phyloP scores from a whole-genome alignment of 805 yeast species.

The Wickerhamiella sergipiensis region DNA sequence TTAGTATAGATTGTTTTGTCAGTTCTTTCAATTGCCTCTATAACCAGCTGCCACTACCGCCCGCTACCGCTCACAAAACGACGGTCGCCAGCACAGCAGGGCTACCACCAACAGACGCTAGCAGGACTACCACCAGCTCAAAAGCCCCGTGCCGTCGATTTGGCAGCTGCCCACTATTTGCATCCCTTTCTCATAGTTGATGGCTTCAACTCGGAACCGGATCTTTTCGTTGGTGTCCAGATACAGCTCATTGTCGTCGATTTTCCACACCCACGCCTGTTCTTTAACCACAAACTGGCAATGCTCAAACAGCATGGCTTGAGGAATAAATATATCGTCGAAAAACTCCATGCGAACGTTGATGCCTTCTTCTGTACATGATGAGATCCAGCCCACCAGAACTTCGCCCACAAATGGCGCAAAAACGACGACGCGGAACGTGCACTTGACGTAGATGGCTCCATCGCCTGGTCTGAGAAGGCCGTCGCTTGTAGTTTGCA shows the following conservation, averaged over 20 bases:
- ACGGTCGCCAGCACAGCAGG: too few species aligned
- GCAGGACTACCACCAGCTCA: constrained; percentile 82
- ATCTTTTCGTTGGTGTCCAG: constrained; percentile 85
- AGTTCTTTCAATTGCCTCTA: too few species aligned
- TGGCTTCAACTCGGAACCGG: constrained; percentile 82
- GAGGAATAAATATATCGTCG: constrained; percentile 84
- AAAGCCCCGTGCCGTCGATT: constrained; percentile 92
- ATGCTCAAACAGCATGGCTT: constrained; percentile 63
- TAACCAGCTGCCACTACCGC: too few species aligned
- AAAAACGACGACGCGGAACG: constrained; percentile 66
- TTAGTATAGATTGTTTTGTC: too few species aligned
- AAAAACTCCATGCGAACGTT: constrained; percentile 75
- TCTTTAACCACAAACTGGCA: constrained; percentile 55
- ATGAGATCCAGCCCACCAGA: constrained; percentile 82
- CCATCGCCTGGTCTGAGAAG: constrained; percentile 91
- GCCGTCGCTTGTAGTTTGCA: constrained; percentile 74
- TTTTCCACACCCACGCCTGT: constrained; percentile 92
- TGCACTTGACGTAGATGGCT: constrained; percentile 57
- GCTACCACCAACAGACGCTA: too few species aligned
- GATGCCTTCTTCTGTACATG: constrained; percentile 78
- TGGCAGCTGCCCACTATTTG: constrained; percentile 82
- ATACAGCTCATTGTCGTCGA: constrained; percentile 57
- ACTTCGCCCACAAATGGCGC: constrained; percentile 93
- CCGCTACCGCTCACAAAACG: too few species aligned
- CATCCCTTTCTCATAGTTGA: constrained; percentile 71